Conservation (phyloP, 2,329 filamentous ascomycete species). For the Chrysoporthe cubensis region DNA sequence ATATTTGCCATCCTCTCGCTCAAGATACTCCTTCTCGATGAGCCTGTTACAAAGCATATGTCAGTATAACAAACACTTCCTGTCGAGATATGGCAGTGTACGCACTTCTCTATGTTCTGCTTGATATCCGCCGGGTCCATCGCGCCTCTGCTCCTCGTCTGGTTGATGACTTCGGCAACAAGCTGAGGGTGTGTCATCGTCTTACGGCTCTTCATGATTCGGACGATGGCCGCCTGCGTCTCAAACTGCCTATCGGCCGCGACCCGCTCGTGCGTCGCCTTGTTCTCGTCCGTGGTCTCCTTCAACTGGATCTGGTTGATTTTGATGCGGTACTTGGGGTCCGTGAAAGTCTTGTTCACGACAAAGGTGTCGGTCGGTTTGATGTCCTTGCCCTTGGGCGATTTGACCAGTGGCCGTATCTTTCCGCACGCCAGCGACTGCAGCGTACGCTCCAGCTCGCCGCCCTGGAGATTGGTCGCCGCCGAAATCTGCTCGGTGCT, state of each 20-base stretch:
- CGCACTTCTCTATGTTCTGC: constrained; percentile 92
- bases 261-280: constrained; percentile 88
- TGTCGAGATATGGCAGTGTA: constrained; percentile 29
- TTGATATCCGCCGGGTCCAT: constrained; percentile 89
- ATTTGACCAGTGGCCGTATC: constrained; percentile 80
- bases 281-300: constrained; percentile 94
- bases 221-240: constrained; percentile 93
- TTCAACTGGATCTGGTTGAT: constrained; percentile 99
- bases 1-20: constrained; percentile 74
- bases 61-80: constrained; percentile 4
- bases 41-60: constrained; percentile 54
- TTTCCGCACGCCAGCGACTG: constrained; percentile 95
- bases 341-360: constrained; percentile 76
- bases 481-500: constrained; percentile 76
- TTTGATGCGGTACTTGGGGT: constrained; percentile 89
- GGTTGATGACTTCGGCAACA: constrained; percentile 87
- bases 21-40: constrained; percentile 93
- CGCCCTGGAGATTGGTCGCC: constrained; percentile 73
- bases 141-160: constrained; percentile 84
- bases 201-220: constrained; percentile 96
- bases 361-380: constrained; percentile 79
- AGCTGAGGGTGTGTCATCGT: constrained; percentile 83
- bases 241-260: constrained; percentile 91
- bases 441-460: constrained; percentile 84
- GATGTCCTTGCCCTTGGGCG: constrained; percentile 83